These are phyloP conservation scores for Starmerella kuoi DNA, from an alignment of 805 yeast species.

Conservation along the genomic window DNA sequence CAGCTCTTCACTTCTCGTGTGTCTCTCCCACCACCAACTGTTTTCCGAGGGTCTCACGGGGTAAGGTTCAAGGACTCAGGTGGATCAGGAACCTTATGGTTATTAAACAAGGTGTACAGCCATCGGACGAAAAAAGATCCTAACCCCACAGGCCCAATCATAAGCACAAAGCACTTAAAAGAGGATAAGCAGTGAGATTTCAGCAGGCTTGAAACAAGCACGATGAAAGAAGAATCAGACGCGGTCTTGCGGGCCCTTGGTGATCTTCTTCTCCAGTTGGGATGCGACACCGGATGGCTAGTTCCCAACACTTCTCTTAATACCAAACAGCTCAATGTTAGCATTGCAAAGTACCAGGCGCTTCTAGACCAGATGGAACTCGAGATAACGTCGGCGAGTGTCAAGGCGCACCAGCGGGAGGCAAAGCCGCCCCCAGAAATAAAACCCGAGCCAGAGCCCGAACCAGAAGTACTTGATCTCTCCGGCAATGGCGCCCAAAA, in stretches of 20 bases:
- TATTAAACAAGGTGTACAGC: too few relatives aligned
- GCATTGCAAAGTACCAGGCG: conserved; percentile 16
- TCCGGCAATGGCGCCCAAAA: too few relatives aligned
- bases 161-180: too few relatives aligned
- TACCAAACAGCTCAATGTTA: conserved; percentile 15
- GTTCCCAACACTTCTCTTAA: conserved; percentile 21
- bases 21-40: too few relatives aligned
- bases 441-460: background rate
- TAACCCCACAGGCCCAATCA: too few relatives aligned
- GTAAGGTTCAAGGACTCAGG: too few relatives aligned
- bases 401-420: background rate
- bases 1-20: too few relatives aligned
- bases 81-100: too few relatives aligned
- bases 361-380: conserved; percentile 14
- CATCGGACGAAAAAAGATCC: too few relatives aligned
- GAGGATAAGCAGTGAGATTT: too few relatives aligned
- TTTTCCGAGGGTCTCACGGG: too few relatives aligned
- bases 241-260: conserved; percentile 19
- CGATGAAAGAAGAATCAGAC: conserved; percentile 12
- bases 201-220: background rate
- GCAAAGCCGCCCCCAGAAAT: background rate
- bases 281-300: conserved; percentile 20
- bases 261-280: conserved; percentile 21
- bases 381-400: conserved; percentile 9
- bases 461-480: background rate